Evolutionary conservation across 208 protist species (phyloP).

Genomic region (Naegleria lovaniensis): DNA sequence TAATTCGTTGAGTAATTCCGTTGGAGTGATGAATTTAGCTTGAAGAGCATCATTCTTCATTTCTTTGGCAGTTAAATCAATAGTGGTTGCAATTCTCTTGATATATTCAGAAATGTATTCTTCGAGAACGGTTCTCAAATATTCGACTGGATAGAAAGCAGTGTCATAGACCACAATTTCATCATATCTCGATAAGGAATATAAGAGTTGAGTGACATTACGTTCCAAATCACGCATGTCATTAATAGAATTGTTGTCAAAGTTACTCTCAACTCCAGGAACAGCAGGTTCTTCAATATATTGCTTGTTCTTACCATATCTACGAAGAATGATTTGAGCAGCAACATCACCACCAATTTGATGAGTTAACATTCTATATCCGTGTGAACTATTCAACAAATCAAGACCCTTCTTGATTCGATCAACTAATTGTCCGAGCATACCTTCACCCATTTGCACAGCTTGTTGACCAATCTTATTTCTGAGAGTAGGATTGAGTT

Average conservation of each 20-base stretch:
- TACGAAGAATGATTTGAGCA: neutral
- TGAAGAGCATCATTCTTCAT: neutral
- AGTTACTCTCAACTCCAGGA: neutral
- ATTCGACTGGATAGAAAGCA: conserved; percentile 10
- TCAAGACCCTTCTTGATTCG: neutral
- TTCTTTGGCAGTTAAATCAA: neutral
- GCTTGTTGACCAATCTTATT: neutral
- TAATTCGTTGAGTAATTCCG: neutral
- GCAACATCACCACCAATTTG: neutral
- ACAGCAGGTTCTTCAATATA: neutral
- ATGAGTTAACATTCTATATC: neutral
- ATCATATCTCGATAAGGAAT: neutral
- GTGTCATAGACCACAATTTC: conserved; percentile 18
- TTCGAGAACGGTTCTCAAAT: neutral
- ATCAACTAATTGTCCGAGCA: neutral
- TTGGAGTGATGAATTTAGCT: neutral
- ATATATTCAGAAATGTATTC: neutral
- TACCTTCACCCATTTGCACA: neutral
- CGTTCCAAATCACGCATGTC: neutral
- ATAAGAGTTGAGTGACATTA: neutral
- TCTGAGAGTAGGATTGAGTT: neutral
- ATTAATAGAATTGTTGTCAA: neutral
- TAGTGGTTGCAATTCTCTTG: neutral
- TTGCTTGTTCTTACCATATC: neutral
- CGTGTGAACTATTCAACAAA: neutral